Percentiles rank a stretch among this genome's conserved stretches.
phyloP scores from a whole-genome alignment of 2,329 filamentous ascomycete genomes.

The Monilinia polystroma region DNA sequence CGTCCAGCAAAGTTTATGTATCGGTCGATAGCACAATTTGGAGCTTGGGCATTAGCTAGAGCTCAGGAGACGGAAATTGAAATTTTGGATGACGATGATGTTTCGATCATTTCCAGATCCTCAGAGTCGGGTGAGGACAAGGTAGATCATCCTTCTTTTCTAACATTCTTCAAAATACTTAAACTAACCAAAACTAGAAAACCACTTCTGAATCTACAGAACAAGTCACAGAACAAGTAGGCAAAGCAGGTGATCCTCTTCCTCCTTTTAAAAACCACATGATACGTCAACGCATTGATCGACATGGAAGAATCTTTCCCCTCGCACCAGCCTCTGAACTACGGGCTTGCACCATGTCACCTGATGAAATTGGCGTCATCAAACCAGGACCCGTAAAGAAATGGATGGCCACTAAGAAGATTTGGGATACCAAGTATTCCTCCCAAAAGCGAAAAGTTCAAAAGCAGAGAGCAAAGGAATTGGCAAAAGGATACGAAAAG shows the following conservation, averaged over 20 bases:
- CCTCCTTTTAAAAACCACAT: slow-evolving; percentile 81
- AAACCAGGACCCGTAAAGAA: slow-evolving; percentile 77
- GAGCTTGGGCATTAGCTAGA: slow-evolving; percentile 82
- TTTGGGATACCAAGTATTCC: slow-evolving; percentile 73
- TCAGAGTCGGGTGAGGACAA: slow-evolving; percentile 41
- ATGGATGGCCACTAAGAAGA: slow-evolving; percentile 73
- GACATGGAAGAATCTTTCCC: slow-evolving; percentile 70
- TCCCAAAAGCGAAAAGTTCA: slow-evolving; percentile 69
- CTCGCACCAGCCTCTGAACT: slow-evolving; percentile 65
- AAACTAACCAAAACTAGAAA: slow-evolving; percentile 25
- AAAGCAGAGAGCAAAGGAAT: slow-evolving; percentile 69
- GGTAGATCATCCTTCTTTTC: no score
- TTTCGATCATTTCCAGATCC: slow-evolving; percentile 70
- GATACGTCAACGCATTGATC: slow-evolving; percentile 84
- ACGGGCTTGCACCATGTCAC: slow-evolving; percentile 60
- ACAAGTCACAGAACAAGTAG: slow-evolving; percentile 50
- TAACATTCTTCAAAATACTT: neutral
- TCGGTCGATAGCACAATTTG: slow-evolving; percentile 86
- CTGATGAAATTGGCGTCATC: slow-evolving; percentile 70
- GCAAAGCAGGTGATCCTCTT: slow-evolving; percentile 81
- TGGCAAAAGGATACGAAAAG: slow-evolving; percentile 67
- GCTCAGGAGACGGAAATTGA: slow-evolving; percentile 80
- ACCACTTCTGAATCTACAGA: slow-evolving; percentile 7
- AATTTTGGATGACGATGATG: slow-evolving; percentile 73
- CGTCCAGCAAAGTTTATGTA: slow-evolving; percentile 97